These are phyloP conservation scores for Boletus insuetus DNA, from an alignment of 768 basidiomycete genomes.

Conservation along the genomic window DNA sequence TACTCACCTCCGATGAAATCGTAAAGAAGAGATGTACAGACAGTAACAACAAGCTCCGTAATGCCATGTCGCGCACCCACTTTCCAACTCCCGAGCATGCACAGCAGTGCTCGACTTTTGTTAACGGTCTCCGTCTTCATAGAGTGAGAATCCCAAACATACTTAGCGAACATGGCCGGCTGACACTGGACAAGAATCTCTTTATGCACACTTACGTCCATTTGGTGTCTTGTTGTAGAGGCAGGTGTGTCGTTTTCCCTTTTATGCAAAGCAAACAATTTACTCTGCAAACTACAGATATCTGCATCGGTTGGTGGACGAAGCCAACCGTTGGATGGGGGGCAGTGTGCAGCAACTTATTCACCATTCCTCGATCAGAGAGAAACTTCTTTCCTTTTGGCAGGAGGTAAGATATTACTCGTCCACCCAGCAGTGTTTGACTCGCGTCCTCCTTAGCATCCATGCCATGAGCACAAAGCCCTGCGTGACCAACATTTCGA, in stretches of 20 bases:
- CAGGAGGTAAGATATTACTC: slow-evolving; percentile 4
- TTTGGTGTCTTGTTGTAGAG: slow-evolving; percentile 13
- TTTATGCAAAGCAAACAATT: not conserved
- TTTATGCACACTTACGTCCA: slow-evolving; percentile 26
- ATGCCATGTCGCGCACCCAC: slow-evolving; percentile 1
- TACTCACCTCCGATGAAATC: not conserved
- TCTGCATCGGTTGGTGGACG: slow-evolving; percentile 6
- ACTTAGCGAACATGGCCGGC: not conserved
- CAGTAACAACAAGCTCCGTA: not conserved
- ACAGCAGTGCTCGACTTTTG: slow-evolving; percentile 4
- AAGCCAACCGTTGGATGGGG: slow-evolving; percentile 10
- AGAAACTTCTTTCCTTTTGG: slow-evolving; percentile 9
- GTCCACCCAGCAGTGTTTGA: not conserved
- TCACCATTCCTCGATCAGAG: slow-evolving; percentile 15
- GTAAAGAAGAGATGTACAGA: not conserved
- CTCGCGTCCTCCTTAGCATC: slow-evolving; percentile 6
- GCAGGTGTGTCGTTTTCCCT: slow-evolving; percentile 1
- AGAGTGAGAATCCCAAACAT: slow-evolving; percentile 11
- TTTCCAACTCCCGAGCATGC: not conserved
- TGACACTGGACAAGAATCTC: slow-evolving; percentile 21
- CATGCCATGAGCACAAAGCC: slow-evolving; percentile 11
- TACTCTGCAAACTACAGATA: not conserved
- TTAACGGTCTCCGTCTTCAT: slow-evolving; percentile 15
- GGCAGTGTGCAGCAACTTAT: slow-evolving; percentile 15
- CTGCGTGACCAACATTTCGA: not conserved